phyloP scores from a whole-genome alignment of 2,329 filamentous ascomycete genomes.

The Magnaporthales sp. region DNA sequence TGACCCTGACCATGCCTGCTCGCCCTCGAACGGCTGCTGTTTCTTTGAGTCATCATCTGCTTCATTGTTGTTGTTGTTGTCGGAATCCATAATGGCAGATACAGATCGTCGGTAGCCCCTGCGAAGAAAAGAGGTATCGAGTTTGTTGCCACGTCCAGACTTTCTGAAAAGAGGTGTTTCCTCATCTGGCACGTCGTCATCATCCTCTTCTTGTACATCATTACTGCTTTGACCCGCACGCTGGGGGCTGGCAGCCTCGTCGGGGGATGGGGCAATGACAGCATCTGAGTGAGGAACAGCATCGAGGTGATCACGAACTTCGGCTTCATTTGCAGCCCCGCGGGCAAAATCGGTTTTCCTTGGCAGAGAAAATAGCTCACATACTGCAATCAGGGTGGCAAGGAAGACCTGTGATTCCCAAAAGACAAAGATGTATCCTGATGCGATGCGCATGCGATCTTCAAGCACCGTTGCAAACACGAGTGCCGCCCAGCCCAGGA shows the following conservation, averaged over 20 bases:
- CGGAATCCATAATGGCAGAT: conserved; percentile 18
- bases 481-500: conserved; percentile 63
- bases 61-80: no score
- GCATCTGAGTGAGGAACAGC: conserved; percentile 21
- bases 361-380: conserved; percentile 72
- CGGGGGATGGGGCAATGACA: conserved; percentile 30
- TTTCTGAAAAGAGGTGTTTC: conserved; percentile 39
- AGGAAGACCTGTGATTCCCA: conserved; percentile 69
- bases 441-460: conserved; percentile 61
- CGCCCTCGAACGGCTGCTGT: conserved; percentile 49
- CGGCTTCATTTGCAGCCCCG: conserved; percentile 42
- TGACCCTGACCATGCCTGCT: conserved; percentile 77
- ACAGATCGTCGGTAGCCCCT: conserved; percentile 45
- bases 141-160: conserved; percentile 14
- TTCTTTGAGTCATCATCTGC: conserved; percentile 20
- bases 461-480: conserved; percentile 68
- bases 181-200: conserved; percentile 35
- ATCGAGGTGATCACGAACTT: conserved; percentile 28
- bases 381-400: conserved; percentile 63
- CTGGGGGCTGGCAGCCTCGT: conserved; percentile 18
- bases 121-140: conserved; percentile 38
- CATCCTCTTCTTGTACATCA: conserved; percentile 15
- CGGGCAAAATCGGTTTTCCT: conserved; percentile 62
- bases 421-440: conserved; percentile 75
- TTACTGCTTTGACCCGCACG: conserved; percentile 9